Conservation (phyloP, 345 rosid genomes). For the Acer negundo region DNA sequence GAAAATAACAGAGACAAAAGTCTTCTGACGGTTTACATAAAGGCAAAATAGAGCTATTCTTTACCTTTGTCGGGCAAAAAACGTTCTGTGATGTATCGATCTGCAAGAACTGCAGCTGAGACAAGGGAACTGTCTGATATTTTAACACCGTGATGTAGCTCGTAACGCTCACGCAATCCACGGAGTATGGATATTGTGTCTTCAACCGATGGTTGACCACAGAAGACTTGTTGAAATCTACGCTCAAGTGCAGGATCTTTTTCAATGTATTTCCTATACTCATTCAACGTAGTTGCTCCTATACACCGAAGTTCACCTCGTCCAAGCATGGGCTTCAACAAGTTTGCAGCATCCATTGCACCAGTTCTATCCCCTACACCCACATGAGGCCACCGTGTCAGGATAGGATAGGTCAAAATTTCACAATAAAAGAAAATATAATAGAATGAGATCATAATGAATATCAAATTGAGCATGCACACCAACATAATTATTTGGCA, state of each 20-base stretch:
- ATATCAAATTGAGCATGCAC: background rate
- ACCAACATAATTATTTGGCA: background rate
- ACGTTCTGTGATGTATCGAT: conserved; percentile 85
- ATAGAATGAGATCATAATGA: background rate
- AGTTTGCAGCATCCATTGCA: conserved; percentile 95
- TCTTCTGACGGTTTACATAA: no score
- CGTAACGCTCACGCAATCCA: conserved; percentile 83
- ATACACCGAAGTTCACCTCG: conserved; percentile 90
- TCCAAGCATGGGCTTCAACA: conserved; percentile 93
- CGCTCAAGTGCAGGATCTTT: conserved; percentile 93
- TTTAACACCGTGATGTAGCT: conserved; percentile 88
- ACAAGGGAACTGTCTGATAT: conserved; percentile 94
- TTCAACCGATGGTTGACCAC: conserved; percentile 92
- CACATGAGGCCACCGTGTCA: background rate
- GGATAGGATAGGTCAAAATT: background rate
- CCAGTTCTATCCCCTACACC: conserved; percentile 69
- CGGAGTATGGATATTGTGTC: conserved; percentile 93
- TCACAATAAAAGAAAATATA: background rate
- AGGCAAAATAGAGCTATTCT: background rate
- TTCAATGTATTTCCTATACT: conserved; percentile 88
- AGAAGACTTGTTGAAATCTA: conserved; percentile 93
- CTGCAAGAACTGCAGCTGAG: conserved; percentile 85
- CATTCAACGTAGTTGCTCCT: conserved; percentile 89
- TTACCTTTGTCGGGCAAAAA: conserved; percentile 97
- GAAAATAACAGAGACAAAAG: no score